Conservation (phyloP, 164 flowering plant genomes). For the Warburgia ugandensis region DNA sequence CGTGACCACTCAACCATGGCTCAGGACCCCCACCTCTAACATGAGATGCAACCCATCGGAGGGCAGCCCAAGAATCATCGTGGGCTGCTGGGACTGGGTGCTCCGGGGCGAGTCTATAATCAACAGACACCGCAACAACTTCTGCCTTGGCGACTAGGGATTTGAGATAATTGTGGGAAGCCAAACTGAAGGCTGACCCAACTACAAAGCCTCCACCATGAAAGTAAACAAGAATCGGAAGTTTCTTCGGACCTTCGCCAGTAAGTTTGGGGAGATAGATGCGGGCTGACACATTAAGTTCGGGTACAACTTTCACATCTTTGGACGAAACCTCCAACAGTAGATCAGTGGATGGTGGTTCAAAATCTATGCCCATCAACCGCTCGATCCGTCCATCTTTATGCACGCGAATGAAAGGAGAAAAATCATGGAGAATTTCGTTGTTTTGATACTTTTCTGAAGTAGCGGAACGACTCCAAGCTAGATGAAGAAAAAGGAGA, state of each 20-base stretch:
- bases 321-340: constrained; percentile 32
- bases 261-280: constrained; percentile 31
- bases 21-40: constrained; percentile 10
- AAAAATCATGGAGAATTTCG: constrained; percentile 26
- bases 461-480: too few species aligned
- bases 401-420: constrained; percentile 30
- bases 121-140: constrained; percentile 32
- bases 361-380: constrained; percentile 19
- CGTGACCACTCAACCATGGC: constrained; percentile 23
- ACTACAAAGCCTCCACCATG: constrained; percentile 24
- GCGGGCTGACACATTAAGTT: constrained; percentile 41
- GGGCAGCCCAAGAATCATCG: constrained; percentile 36
- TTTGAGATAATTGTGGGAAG: constrained; percentile 30
- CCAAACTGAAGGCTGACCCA: constrained; percentile 24
- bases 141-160: constrained; percentile 27
- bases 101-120: constrained; percentile 47
- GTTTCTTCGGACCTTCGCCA: constrained; percentile 14
- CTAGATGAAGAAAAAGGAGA: too few species aligned
- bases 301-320: constrained; percentile 30
- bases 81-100: constrained; percentile 43
- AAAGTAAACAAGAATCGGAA: constrained; percentile 33
- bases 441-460: too few species aligned
- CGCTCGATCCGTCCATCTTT: constrained; percentile 43
- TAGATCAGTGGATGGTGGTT: constrained; percentile 31
- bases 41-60: constrained; percentile 36